Conservation (phyloP, 176 grass and related monocot genomes). For the Leersia perrieri region DNA sequence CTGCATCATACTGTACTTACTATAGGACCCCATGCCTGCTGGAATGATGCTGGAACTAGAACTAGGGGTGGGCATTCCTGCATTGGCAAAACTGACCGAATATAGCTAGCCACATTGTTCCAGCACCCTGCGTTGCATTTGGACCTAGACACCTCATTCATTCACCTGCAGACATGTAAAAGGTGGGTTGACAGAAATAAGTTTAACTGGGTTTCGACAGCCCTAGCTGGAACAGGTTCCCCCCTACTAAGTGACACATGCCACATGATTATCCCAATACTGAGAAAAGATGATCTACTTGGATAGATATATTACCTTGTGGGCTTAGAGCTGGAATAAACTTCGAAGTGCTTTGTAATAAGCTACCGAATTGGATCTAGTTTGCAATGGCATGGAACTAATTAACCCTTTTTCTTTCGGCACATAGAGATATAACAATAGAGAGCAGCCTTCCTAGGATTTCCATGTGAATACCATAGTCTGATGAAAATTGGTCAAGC, state of each 20-base stretch:
- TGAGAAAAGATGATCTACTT: neutral
- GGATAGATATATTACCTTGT: neutral
- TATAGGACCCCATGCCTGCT: neutral
- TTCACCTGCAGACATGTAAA: neutral
- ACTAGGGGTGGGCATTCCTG: neutral
- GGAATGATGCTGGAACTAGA: neutral
- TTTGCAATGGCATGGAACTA: too few species aligned
- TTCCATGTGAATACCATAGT: neutral
- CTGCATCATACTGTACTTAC: neutral
- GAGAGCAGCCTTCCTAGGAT: neutral
- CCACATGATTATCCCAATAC: neutral
- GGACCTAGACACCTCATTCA: neutral
- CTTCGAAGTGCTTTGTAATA: neutral
- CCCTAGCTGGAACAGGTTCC: neutral
- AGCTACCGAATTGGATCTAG: neutral
- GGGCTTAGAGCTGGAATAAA: neutral
- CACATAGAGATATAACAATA: neutral
- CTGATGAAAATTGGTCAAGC: neutral
- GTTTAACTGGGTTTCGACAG: neutral
- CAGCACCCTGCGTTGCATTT: neutral
- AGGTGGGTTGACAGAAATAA: neutral
- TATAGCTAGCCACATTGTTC: neutral
- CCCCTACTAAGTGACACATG: neutral
- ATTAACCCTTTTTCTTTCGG: neutral
- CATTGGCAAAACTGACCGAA: neutral